A percentile compares a stretch with the other conserved stretches of the same genome.
phyloP scores from a whole-genome alignment of 495 filamentous ascomycete genomes.

The Penicillium diatomitis region DNA sequence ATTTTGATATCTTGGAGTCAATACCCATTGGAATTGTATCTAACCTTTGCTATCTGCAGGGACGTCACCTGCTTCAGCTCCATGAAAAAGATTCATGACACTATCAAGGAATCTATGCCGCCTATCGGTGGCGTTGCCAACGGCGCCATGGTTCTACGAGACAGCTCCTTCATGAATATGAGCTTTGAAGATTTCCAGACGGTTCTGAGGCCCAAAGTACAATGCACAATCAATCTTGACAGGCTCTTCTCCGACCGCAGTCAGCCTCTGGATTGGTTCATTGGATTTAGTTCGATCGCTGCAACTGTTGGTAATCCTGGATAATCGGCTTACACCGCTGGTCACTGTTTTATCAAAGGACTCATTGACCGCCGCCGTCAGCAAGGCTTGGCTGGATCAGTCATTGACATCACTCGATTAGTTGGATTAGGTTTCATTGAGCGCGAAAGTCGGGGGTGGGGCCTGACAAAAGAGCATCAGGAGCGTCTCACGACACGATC shows the following conservation, averaged over 20 bases:
- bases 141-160: not conserved
- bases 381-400: not conserved
- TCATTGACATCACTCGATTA: conserved; percentile 10
- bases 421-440: conserved; percentile 41
- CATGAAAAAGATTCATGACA: not conserved
- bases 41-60: too few relatives aligned
- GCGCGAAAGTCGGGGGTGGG: not conserved
- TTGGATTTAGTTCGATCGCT: not conserved
- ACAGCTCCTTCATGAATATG: not conserved
- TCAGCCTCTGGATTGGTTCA: not conserved
- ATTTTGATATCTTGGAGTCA: too few relatives aligned
- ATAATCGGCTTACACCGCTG: not conserved
- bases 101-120: not conserved
- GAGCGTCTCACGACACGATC: too few relatives aligned
- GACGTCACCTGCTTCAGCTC: too few relatives aligned
- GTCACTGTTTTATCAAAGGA: not conserved
- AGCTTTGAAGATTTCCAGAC: not conserved
- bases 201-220: not conserved
- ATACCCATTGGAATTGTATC: too few relatives aligned
- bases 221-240: not conserved
- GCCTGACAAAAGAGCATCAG: not conserved
- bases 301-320: not conserved
- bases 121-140: not conserved
- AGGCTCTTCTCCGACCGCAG: not conserved
- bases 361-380: not conserved